Evolutionary conservation across 208 protist genomes (phyloP).

Genomic region (Giardia muris): DNA sequence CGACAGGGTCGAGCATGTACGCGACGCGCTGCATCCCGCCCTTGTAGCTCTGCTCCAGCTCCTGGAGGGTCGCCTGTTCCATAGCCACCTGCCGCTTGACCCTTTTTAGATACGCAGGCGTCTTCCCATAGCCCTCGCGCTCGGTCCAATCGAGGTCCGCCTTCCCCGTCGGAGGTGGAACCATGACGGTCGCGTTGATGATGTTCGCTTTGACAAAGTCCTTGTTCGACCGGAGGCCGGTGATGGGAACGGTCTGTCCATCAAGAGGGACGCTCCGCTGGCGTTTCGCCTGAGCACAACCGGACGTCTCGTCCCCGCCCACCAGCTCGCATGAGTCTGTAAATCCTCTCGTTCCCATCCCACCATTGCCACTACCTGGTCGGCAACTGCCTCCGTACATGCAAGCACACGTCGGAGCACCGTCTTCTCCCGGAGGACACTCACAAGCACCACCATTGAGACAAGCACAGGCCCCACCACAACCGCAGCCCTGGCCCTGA

Average conservation of each 20-base stretch:
- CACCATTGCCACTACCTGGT: neutral
- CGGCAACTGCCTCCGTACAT: neutral
- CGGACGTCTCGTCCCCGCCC: neutral
- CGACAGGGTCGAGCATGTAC: neutral
- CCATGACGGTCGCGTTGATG: neutral
- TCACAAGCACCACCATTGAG: neutral
- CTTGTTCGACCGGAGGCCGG: slow-evolving; percentile 15
- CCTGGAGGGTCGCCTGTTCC: neutral
- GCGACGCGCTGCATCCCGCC: neutral
- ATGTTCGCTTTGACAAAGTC: slow-evolving; percentile 9
- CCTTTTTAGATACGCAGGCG: neutral
- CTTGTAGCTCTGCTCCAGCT: neutral
- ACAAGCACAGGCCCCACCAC: neutral
- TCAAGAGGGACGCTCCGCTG: neutral
- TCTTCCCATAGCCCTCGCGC: neutral
- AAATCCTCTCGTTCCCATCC: neutral
- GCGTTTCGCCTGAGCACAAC: neutral
- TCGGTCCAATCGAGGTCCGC: slow-evolving; percentile 3
- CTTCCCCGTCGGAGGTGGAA: neutral
- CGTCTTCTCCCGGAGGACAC: too few relatives aligned
- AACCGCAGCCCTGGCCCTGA: neutral
- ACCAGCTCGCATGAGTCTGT: neutral
- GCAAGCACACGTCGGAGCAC: neutral
- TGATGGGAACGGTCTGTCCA: neutral
- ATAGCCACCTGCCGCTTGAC: neutral